These are phyloP conservation scores for Endoconidiophora laricicola DNA, from an alignment of 2,329 filamentous ascomycete genomes.

Conservation along the genomic window DNA sequence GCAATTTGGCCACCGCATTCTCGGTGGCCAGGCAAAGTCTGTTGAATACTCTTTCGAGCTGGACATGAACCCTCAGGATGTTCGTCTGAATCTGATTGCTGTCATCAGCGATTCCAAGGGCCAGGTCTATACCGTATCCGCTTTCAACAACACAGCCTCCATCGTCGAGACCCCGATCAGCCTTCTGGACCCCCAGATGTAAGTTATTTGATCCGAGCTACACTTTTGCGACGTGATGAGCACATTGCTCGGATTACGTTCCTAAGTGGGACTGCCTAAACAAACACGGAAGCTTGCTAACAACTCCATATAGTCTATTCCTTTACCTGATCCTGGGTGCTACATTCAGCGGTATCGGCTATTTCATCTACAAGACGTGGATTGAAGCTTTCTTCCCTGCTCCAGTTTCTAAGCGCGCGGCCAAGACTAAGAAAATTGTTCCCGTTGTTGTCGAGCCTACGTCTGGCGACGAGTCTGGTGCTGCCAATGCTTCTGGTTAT, in stretches of 20 bases:
- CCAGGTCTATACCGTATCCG: slow-evolving; percentile 56
- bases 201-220: slow-evolving; percentile 22
- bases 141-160: slow-evolving; percentile 67
- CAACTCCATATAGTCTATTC: slow-evolving; percentile 59
- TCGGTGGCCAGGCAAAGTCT: slow-evolving; percentile 57
- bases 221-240: not conserved
- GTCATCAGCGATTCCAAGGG: slow-evolving; percentile 53
- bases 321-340: slow-evolving; percentile 80
- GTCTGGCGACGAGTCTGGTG: slow-evolving; percentile 53
- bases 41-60: slow-evolving; percentile 72
- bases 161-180: slow-evolving; percentile 83
- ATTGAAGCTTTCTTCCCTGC: slow-evolving; percentile 80
- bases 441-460: slow-evolving; percentile 44
- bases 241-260: too few species aligned
- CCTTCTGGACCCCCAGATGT: slow-evolving; percentile 94
- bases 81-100: slow-evolving; percentile 60
- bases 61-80: slow-evolving; percentile 84
- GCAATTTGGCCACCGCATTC: slow-evolving; percentile 56
- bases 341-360: slow-evolving; percentile 63
- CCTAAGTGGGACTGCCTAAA: too few species aligned
- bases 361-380: slow-evolving; percentile 98
- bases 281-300: slow-evolving; percentile 20
- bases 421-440: slow-evolving; percentile 52
- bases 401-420: slow-evolving; percentile 52
- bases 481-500: slow-evolving; percentile 49